These are phyloP conservation scores for Sporisorium reilianum DNA, from an alignment of 1,284 basidiomycete genomes.

Conservation along the genomic window DNA sequence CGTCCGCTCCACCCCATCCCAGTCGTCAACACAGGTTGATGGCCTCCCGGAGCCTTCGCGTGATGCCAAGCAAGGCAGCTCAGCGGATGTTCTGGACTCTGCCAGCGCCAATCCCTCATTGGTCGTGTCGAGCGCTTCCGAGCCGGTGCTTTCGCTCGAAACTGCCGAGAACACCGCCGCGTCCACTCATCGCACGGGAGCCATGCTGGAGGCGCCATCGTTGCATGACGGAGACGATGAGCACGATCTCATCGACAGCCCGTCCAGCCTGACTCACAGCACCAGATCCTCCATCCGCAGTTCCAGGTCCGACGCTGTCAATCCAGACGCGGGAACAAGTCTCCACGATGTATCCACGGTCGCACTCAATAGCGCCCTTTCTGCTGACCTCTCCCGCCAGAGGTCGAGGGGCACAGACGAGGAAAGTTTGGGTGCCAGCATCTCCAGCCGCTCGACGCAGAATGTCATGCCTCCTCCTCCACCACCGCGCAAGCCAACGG, in stretches of 20 bases:
- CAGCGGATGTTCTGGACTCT: not conserved
- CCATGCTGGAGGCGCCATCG: slow-evolving; percentile 11
- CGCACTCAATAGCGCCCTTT: not conserved
- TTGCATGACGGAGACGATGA: slow-evolving; percentile 14
- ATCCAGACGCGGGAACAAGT: not conserved
- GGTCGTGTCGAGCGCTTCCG: slow-evolving; percentile 41
- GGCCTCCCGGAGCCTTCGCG: slow-evolving; percentile 1
- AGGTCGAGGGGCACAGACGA: slow-evolving; percentile 3
- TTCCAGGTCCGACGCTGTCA: slow-evolving; percentile 20
- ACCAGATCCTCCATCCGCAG: slow-evolving; percentile 31
- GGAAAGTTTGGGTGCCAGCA: not conserved
- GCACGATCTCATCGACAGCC: slow-evolving; percentile 34
- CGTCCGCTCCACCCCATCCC: not conserved
- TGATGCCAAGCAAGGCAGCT: slow-evolving; percentile 2
- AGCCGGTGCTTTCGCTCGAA: slow-evolving; percentile 18
- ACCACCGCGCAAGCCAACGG: slow-evolving; percentile 27
- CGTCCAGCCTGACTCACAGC: slow-evolving; percentile 35
- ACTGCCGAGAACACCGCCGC: not conserved
- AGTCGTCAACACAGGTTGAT: slow-evolving; percentile 2
- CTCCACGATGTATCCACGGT: not conserved
- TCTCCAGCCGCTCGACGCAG: slow-evolving; percentile 3
- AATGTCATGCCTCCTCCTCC: slow-evolving; percentile 29
- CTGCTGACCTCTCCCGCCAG: slow-evolving; percentile 9
- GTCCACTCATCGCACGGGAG: not conserved
- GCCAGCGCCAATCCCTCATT: slow-evolving; percentile 15